Evolutionary conservation across 148 eudicot genomes (phyloP), one percentile per base, ranked within the genome.

Genomic region (Nepenthes mirabilis): DNA sequence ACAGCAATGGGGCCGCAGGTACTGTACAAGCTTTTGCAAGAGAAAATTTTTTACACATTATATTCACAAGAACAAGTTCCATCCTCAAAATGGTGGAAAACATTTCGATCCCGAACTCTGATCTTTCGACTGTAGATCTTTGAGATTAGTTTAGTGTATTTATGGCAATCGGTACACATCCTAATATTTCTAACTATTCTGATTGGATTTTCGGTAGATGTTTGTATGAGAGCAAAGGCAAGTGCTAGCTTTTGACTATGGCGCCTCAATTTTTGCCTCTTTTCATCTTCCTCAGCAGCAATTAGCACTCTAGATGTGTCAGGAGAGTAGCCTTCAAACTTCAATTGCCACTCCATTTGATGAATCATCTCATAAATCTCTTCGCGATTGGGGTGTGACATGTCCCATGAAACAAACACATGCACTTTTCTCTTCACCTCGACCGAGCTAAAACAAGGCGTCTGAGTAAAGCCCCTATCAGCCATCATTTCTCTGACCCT

Each of bases 301-400:
- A 75, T 71, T 59, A 71, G 36, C 35, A 84, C 75, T 48, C 70
- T 71, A 37, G 82, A 84, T 47, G 62, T 70, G 56, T 84, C 86
- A 34, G 86, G 23, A 0, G 55, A 14, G 66, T 84, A 84, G 47
- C 90, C 90, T 66, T 81, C 86, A 67, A 84, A 84, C 56, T 64
- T 81, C 66, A 84, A 55, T 69, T 84, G 90, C 90, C 90, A 81
- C 56, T 84, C 90, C 80, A 84, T 84, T 23, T 84, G 86, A 62
- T 70, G 71, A 40, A 84, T 61, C 84, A 70, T 81, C 64, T 84
- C 90, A 43, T 77, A 77, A 3, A 84, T 76, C 2, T 72, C 86
- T 9, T 62, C 58, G 55, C 76, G 60, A 5, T 63, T 65, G 12
- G 69, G 59, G 43, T 72, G 68, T 23, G 23, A 23, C 23, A 23